A percentile compares a stretch with the other conserved stretches of the same genome.
Evolutionary conservation across 345 rosid genomes (phyloP).

Genomic region (Pistacia atlantica): DNA sequence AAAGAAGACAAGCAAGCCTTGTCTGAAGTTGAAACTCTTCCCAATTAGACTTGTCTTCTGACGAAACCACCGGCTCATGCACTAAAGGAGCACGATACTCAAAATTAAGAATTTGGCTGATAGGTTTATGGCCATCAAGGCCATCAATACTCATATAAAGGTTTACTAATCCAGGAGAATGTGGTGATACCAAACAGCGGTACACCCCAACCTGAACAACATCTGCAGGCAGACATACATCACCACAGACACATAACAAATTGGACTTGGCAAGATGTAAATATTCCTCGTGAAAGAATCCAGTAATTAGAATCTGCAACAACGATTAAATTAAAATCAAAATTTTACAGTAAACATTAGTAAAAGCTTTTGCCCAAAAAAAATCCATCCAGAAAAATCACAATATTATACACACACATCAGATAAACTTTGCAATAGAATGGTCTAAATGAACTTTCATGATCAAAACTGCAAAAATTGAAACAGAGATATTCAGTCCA

Average conservation of each 20-base stretch:
- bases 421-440: no score
- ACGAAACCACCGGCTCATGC: slow-evolving; percentile 34
- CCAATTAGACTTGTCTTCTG: slow-evolving; percentile 56
- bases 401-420: no score
- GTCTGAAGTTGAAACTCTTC: slow-evolving; percentile 73
- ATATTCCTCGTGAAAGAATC: slow-evolving; percentile 61
- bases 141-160: slow-evolving; percentile 81
- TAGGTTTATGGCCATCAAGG: slow-evolving; percentile 74
- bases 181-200: slow-evolving; percentile 72
- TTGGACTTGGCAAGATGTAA: slow-evolving; percentile 57
- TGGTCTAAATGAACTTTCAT: not conserved
- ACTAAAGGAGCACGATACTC: slow-evolving; percentile 58
- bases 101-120: slow-evolving; percentile 75
- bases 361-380: not conserved
- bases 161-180: slow-evolving; percentile 64
- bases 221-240: slow-evolving; percentile 54
- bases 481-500: not conserved
- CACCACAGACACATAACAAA: slow-evolving; percentile 77
- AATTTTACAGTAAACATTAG: not conserved
- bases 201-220: slow-evolving; percentile 79
- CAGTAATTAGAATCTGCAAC: slow-evolving; percentile 73
- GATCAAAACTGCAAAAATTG: not conserved
- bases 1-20: slow-evolving; percentile 79
- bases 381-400: not conserved
- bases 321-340: not conserved